A percentile compares a stretch with the other conserved stretches of the same genome.
phyloP scores from a whole-genome alignment of 2,329 filamentous ascomycete genomes.

The Hortaea sp. region DNA sequence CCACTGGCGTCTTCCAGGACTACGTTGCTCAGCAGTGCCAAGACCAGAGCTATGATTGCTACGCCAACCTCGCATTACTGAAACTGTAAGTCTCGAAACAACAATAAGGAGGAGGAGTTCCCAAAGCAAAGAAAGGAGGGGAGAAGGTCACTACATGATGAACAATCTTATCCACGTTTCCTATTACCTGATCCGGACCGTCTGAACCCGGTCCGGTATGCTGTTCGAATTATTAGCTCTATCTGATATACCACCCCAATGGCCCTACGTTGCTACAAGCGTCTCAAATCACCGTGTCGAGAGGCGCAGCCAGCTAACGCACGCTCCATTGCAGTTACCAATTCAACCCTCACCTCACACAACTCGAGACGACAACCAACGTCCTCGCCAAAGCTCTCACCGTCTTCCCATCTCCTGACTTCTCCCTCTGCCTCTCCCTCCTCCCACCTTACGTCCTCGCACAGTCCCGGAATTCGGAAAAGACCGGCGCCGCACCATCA shows the following conservation, averaged over 20 bases:
- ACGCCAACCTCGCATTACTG: slow-evolving; percentile 88
- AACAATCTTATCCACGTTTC: slow-evolving; percentile 73
- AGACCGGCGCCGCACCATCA: slow-evolving; percentile 37
- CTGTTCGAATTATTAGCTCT: slow-evolving; percentile 63
- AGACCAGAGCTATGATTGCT: slow-evolving; percentile 86
- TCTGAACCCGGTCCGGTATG: slow-evolving; percentile 46
- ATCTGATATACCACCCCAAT: slow-evolving; percentile 47
- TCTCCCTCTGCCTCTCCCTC: slow-evolving; percentile 86
- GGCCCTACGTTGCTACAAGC: background rate
- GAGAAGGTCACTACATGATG: slow-evolving; percentile 49
- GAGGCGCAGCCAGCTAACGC: too few species aligned
- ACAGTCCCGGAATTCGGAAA: slow-evolving; percentile 42
- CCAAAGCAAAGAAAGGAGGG: background rate
- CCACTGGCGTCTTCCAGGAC: slow-evolving; percentile 82
- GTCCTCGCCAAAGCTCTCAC: slow-evolving; percentile 96
- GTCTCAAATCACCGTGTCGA: too few species aligned
- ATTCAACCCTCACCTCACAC: slow-evolving; percentile 96
- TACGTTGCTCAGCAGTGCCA: slow-evolving; percentile 95
- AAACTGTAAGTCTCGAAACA: slow-evolving; percentile 69
- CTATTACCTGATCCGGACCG: slow-evolving; percentile 80
- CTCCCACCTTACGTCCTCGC: slow-evolving; percentile 74
- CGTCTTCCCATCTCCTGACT: slow-evolving; percentile 92
- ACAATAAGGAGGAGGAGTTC: too few species aligned
- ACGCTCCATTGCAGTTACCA: slow-evolving; percentile 61
- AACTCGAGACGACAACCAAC: slow-evolving; percentile 96